Conservation (phyloP, 2,329 filamentous ascomycete species). For the Trichoderma sp. region DNA sequence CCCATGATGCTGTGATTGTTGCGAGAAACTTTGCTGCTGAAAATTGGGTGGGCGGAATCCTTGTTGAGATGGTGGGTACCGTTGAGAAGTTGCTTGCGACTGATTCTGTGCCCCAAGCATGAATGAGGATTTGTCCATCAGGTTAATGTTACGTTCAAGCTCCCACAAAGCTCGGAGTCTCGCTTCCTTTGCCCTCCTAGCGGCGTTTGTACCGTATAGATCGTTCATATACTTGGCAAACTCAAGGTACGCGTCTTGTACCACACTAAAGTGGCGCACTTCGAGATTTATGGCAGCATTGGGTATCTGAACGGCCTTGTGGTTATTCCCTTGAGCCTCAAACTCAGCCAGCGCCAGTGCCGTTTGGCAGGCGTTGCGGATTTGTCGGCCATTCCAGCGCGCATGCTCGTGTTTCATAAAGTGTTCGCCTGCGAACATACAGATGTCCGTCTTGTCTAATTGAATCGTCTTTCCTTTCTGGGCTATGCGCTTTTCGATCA, state of each 20-base stretch:
- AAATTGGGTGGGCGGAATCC: background rate
- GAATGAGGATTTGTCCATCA: background rate
- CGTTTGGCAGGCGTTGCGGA: conserved; percentile 26
- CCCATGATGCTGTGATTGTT: background rate
- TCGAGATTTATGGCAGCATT: conserved; percentile 23
- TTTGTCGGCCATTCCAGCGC: conserved; percentile 25
- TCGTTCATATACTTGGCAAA: conserved; percentile 26
- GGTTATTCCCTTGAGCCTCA: conserved; percentile 32
- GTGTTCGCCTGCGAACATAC: background rate
- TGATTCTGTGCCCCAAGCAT: background rate
- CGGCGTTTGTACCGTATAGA: background rate
- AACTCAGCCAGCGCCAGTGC: conserved; percentile 36
- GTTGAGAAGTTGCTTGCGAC: background rate
- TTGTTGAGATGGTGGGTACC: background rate
- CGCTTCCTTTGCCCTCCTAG: background rate
- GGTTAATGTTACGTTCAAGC: background rate
- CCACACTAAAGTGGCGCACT: conserved; percentile 25
- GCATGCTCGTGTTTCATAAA: background rate
- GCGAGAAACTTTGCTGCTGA: background rate
- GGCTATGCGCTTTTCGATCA: conserved; percentile 27
- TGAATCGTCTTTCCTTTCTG: background rate
- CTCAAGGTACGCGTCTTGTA: conserved; percentile 26
- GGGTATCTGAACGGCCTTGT: background rate
- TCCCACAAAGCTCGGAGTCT: background rate
- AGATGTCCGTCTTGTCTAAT: background rate